A percentile compares a stretch with the other conserved stretches of the same genome.
phyloP scores from a whole-genome alignment of 306 rosid species.

The Quercus robur region DNA sequence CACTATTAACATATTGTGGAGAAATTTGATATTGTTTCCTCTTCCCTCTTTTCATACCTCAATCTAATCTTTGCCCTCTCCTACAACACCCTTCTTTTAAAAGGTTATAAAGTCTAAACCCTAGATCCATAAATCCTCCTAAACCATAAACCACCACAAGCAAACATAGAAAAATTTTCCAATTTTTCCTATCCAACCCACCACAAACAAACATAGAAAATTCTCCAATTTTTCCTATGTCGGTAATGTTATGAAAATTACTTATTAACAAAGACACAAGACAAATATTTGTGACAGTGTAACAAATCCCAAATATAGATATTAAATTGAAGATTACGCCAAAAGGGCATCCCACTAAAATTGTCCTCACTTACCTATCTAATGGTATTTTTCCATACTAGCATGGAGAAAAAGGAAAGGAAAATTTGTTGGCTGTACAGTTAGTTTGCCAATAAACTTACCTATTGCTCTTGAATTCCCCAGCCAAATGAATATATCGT shows the following conservation, averaged over 20 bases:
- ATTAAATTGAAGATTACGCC: background rate
- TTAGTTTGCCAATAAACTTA: background rate
- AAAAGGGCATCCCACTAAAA: background rate
- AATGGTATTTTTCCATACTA: background rate
- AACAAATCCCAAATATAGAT: background rate
- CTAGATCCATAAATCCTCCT: too few relatives aligned
- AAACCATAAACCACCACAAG: too few relatives aligned
- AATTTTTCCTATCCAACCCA: too few relatives aligned
- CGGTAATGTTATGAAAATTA: background rate
- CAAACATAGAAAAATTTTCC: too few relatives aligned
- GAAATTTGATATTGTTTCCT: too few relatives aligned
- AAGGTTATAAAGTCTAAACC: too few relatives aligned
- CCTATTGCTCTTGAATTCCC: background rate
- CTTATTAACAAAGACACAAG: background rate
- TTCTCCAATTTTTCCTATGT: too few relatives aligned
- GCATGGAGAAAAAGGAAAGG: background rate
- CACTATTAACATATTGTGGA: too few relatives aligned
- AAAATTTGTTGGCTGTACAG: background rate
- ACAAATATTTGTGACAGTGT: background rate
- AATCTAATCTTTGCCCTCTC: too few relatives aligned
- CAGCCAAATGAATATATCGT: background rate
- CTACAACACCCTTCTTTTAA: too few relatives aligned
- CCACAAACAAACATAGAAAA: too few relatives aligned
- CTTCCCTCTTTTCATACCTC: too few relatives aligned
- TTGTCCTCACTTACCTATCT: background rate